Conservation (phyloP, 208 protist genomes). For the Leishmania lainsoni region DNA sequence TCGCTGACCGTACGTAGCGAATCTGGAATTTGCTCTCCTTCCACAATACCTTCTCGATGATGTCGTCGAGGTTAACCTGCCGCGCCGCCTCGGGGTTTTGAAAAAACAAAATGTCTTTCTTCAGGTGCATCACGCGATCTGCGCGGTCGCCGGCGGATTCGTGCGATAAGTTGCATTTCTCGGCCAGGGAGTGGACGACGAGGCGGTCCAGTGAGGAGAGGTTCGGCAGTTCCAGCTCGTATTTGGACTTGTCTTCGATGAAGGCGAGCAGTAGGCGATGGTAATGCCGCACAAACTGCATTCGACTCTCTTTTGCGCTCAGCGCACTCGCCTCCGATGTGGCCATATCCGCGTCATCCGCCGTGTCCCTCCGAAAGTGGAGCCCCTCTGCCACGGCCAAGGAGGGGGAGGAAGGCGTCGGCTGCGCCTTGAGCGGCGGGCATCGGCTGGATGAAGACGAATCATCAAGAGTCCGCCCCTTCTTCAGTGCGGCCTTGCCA, state of each 20-base stretch:
- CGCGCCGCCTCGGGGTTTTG: slow-evolving; percentile 56
- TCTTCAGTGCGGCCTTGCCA: slow-evolving; percentile 1
- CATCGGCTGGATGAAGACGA: not conserved
- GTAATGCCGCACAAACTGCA: slow-evolving; percentile 76
- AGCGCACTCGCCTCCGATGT: slow-evolving; percentile 23
- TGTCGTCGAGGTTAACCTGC: slow-evolving; percentile 54
- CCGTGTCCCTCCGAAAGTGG: slow-evolving; percentile 20
- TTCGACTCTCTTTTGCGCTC: slow-evolving; percentile 57
- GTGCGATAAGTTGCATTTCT: slow-evolving; percentile 88
- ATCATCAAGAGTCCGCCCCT: slow-evolving; percentile 13
- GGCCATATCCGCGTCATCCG: slow-evolving; percentile 1
- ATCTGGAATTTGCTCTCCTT: slow-evolving; percentile 82
- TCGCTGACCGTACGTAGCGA: slow-evolving; percentile 37
- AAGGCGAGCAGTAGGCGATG: slow-evolving; percentile 74
- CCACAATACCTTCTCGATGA: slow-evolving; percentile 43
- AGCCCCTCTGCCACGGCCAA: slow-evolving; percentile 9
- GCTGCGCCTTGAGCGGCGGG: slow-evolving; percentile 26
- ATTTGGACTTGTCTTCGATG: slow-evolving; percentile 75
- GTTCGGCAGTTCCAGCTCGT: slow-evolving; percentile 70
- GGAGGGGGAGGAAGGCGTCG: slow-evolving; percentile 34
- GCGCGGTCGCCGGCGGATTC: slow-evolving; percentile 52
- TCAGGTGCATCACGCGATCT: slow-evolving; percentile 68
- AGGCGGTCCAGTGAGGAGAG: slow-evolving; percentile 74
- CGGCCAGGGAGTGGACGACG: slow-evolving; percentile 79
- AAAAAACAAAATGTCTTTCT: slow-evolving; percentile 88